Percentiles rank a stretch among this genome's conserved stretches.
These are phyloP conservation scores for Sphaerulina vaccinii DNA, from an alignment of 2,329 filamentous ascomycete species.

Conservation along the genomic window DNA sequence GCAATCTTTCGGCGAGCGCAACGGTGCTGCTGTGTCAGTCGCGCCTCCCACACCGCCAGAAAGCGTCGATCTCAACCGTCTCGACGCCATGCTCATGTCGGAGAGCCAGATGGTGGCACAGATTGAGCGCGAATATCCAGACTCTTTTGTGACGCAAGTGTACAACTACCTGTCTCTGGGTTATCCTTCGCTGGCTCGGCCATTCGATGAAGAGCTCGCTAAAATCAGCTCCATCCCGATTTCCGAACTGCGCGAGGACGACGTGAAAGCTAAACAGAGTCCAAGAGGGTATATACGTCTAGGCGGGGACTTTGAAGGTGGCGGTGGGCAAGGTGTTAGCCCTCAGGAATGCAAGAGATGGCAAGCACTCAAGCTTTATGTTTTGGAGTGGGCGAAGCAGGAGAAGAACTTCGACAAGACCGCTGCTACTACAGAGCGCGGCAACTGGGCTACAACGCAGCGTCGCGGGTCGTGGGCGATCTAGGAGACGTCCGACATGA, in stretches of 20 bases:
- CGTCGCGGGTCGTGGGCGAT: constrained; percentile 52
- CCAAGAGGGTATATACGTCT: constrained; percentile 71
- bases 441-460: constrained; percentile 45
- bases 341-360: constrained; percentile 67
- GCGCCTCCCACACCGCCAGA: constrained; percentile 33
- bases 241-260: constrained; percentile 68
- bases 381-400: constrained; percentile 85
- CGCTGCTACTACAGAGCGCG: constrained; percentile 33
- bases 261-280: constrained; percentile 56
- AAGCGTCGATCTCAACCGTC: constrained; percentile 27
- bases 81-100: constrained; percentile 44
- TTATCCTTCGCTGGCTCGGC: constrained; percentile 79
- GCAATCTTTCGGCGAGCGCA: constrained; percentile 30
- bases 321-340: constrained; percentile 48
- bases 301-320: constrained; percentile 46
- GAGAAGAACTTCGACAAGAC: constrained; percentile 65
- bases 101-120: constrained; percentile 43
- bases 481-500: constrained; percentile 13
- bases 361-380: constrained; percentile 79
- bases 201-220: constrained; percentile 80
- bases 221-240: constrained; percentile 73
- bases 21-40: constrained; percentile 20
- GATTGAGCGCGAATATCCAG: constrained; percentile 68
- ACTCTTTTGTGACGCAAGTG: constrained; percentile 87
- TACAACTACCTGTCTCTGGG: constrained; percentile 96